Conservation (phyloP, 345 rosid genomes). For the Linum lewisii region DNA sequence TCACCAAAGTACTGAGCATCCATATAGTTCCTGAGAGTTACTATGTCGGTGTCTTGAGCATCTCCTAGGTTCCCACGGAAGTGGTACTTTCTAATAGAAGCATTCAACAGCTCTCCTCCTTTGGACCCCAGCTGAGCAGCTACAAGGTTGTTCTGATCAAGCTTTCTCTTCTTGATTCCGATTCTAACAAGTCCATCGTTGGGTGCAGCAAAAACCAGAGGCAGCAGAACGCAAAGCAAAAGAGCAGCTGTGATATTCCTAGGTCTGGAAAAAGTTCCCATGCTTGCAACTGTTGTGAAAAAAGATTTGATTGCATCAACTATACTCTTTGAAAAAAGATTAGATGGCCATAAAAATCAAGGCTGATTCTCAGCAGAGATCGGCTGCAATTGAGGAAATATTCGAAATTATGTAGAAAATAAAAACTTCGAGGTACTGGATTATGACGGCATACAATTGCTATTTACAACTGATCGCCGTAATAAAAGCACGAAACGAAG, state of each 20-base stretch:
- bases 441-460: too few relatives aligned
- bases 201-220: slow-evolving; percentile 29
- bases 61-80: slow-evolving; percentile 30
- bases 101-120: slow-evolving; percentile 36
- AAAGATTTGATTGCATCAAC: neutral
- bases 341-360: too few relatives aligned
- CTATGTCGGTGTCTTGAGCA: slow-evolving; percentile 53
- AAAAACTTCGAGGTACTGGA: neutral
- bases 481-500: too few relatives aligned
- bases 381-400: neutral
- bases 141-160: slow-evolving; percentile 39
- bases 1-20: slow-evolving; percentile 96
- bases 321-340: too few relatives aligned
- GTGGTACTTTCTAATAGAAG: slow-evolving; percentile 33
- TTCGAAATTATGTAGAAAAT: too few relatives aligned
- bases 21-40: slow-evolving; percentile 66
- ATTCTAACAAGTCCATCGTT: slow-evolving; percentile 43
- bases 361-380: too few relatives aligned
- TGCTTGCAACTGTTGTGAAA: slow-evolving; percentile 22
- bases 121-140: slow-evolving; percentile 45
- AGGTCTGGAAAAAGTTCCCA: slow-evolving; percentile 29
- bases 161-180: slow-evolving; percentile 60
- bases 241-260: slow-evolving; percentile 11
- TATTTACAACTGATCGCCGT: too few relatives aligned
- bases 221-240: slow-evolving; percentile 34